Evolutionary conservation across 805 yeast species (phyloP).

Genomic region (Monosporozyma solicola): DNA sequence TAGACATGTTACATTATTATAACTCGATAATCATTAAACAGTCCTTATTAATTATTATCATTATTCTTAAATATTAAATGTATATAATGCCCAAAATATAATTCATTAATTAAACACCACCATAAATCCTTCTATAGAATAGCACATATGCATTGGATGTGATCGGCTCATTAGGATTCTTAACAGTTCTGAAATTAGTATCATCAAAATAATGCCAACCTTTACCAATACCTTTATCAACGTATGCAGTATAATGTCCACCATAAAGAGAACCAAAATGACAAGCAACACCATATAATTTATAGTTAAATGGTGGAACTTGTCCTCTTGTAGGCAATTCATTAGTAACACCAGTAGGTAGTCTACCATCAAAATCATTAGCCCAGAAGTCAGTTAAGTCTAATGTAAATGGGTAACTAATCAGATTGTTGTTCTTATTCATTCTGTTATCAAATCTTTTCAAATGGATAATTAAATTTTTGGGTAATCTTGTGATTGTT

Average conservation of each 20-base stretch:
- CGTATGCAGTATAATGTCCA: conserved; percentile 85
- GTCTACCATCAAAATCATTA: conserved; percentile 26
- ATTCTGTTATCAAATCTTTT: conserved; percentile 58
- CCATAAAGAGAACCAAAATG: conserved; percentile 76
- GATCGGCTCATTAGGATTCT: conserved; percentile 44
- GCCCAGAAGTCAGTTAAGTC: conserved; percentile 68
- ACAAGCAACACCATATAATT: conserved; percentile 70
- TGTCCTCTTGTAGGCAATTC: conserved; percentile 65
- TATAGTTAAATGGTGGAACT: conserved; percentile 68
- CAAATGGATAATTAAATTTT: conserved; percentile 68
- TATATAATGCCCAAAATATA: not conserved
- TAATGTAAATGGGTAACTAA: conserved; percentile 58
- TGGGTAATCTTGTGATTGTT: conserved; percentile 71
- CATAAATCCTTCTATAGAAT: conserved; percentile 49
- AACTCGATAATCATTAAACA: not conserved
- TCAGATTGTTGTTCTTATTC: conserved; percentile 51
- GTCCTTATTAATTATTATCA: not conserved
- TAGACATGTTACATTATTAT: too few species aligned
- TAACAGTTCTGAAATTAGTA: conserved; percentile 48
- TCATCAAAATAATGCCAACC: conserved; percentile 87
- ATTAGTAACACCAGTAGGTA: conserved; percentile 25
- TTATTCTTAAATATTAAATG: too few species aligned
- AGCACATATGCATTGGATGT: conserved; percentile 76
- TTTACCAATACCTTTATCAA: conserved; percentile 46
- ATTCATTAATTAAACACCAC: conserved; percentile 2